These are phyloP conservation scores for Canavalia ensiformis DNA, from an alignment of 306 rosid species.

Conservation along the genomic window DNA sequence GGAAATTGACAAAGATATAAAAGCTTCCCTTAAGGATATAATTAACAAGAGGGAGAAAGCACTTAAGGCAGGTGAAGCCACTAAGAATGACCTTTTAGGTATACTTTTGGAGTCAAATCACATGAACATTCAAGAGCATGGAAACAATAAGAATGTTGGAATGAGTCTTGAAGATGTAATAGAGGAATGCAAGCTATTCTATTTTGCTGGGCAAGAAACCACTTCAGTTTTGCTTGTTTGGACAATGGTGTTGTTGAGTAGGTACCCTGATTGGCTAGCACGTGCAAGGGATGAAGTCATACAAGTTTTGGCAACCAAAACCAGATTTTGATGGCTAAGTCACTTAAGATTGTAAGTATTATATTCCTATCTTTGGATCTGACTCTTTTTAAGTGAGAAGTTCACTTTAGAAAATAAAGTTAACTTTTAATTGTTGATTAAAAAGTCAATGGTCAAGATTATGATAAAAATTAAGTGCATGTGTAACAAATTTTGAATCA, in stretches of 20 bases:
- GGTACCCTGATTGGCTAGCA: constrained; percentile 57
- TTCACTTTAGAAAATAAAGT: too few relatives aligned
- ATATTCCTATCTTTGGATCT: neutral
- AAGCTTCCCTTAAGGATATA: constrained; percentile 46
- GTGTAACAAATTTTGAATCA: too few relatives aligned
- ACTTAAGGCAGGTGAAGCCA: constrained; percentile 50
- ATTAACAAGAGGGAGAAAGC: constrained; percentile 56
- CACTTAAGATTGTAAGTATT: constrained; percentile 66
- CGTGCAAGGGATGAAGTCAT: constrained; percentile 65
- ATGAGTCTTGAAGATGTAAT: constrained; percentile 61
- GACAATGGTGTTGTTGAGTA: constrained; percentile 65
- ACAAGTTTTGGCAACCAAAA: constrained; percentile 51
- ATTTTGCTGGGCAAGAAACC: constrained; percentile 74
- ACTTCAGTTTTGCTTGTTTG: constrained; percentile 63
- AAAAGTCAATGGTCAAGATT: too few relatives aligned
- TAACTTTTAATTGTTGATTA: too few relatives aligned
- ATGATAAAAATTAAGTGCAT: too few relatives aligned
- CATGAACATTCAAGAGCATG: constrained; percentile 54
- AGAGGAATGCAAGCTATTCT: constrained; percentile 63
- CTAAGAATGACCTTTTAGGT: constrained; percentile 45
- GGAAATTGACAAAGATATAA: constrained; percentile 46
- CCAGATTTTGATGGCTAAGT: constrained; percentile 58
- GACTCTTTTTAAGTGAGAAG: too few relatives aligned
- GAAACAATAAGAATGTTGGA: constrained; percentile 50
- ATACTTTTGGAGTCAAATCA: constrained; percentile 62